Base-by-base conservation (phyloP, 768 basidiomycete genomes). In the Rhizopogon salebrosus region DNA sequence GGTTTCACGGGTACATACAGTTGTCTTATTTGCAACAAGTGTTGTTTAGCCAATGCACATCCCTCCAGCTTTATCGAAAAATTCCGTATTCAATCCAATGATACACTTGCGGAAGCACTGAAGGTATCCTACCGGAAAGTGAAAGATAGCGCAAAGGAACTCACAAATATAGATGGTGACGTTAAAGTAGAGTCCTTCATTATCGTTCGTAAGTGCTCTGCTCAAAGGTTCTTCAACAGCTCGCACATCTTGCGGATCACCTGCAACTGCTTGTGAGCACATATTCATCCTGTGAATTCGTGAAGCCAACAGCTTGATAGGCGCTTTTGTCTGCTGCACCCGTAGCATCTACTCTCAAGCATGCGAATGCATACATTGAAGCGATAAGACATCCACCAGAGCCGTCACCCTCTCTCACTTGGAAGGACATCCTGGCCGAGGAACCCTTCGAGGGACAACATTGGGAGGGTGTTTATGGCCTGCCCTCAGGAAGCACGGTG, bases 401-500 rank as follows among this genome's bases (percentile, higher is more conserved):
- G 1, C 65, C 61, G 23, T 72, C 63, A 6, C 64, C 72, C 3
- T 60, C 72, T 1, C 67, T 90, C 6, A 89, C 86, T 3, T 93
- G 91, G 91, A 73, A 76, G 54, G 77, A 82, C n/a, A 92, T 93
- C 48, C 75, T 92, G 14, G 78, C 78, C 1, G 89, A 90, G 60
- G 90, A 92, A 52, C 88, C 89, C 3, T 87, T 89, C 55, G 87
- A 92, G 66, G 91, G 87, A 14, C 83, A 92, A 55, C 90, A 92
- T 60, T 92, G 89, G 89, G 80, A 88, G 61, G 87, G 87, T 1
- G 79, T 80, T n/a, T 80, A 80, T 56, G 84, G 75, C 7, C 64
- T 75, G 23, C 77, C 79, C 24, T 65, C 73, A n/a, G 79, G 82
- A 26, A 72, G 69, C 52, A 75, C 73, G 1, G 64, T 73, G 6